Base-by-base conservation (phyloP, 108 stramenopile genomes). In the Skeletonema grethae region DNA sequence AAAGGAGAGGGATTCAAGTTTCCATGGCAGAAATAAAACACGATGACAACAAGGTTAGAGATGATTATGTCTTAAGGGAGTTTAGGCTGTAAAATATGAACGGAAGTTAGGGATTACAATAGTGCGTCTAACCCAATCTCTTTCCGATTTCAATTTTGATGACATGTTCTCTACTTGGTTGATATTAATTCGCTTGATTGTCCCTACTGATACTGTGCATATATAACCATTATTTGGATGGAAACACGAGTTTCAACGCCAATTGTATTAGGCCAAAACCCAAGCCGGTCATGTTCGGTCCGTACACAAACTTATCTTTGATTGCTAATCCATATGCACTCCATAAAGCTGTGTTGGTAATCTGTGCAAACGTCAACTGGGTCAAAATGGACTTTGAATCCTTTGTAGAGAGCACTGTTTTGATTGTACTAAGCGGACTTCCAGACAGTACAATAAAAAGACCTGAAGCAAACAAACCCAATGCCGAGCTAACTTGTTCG, bases 281-380 rank as follows among this genome's bases (percentile, higher is more conserved):
- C 20, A 79, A 31, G 48, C 78, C 71, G 22, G 50, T 30, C 22
- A 61, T 53, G 36, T 84, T 84, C 0, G 85, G 85, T n/a, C 85
- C 85, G 41, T 67, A 86, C 39, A 86, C 85, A 79, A 86, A 86
- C 28, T 65, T 66, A 55, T 86, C 82, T 43, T 67, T 69, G 10
- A 73, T 76, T 13, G 83, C 77, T 56, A 84, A 69, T 10, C 85
- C 85, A 78, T 86, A 86, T 0, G 32, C 67, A 70, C 80, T 79
- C 85, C 85, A 86, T 39, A 86, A 61, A n/a, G 82, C 50, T 20
- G 85, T 84, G 57, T 86, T 84, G 8, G 70, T 61, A 36, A 81
- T 76, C 66, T 84, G 83, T 15, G 85, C 85, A 34, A 77, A 64
- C 9, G 85, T 82, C 53, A 84, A 53, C 53, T 60, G 63, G 3